phyloP scores from a whole-genome alignment of 805 yeast genomes.

The Hanseniaspora pseudoguilliermondii region DNA sequence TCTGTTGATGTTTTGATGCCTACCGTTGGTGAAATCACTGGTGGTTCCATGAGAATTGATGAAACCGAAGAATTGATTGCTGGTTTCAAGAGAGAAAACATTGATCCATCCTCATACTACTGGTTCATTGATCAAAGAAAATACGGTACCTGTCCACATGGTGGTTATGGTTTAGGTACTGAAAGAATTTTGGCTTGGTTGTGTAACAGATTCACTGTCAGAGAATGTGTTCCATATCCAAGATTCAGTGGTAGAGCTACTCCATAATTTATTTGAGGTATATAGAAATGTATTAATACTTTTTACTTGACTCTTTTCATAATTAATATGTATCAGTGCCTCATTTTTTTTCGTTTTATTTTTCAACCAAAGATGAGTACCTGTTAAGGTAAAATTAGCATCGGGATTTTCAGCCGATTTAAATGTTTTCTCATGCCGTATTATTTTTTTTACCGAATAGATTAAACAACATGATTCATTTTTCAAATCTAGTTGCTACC shows the following conservation, averaged over 20 bases:
- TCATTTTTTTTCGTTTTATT: background rate
- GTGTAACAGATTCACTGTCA: conserved; percentile 92
- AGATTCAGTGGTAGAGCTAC: conserved; percentile 96
- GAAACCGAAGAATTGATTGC: conserved; percentile 69
- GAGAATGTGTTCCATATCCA: conserved; percentile 96
- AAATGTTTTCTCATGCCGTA: too few relatives aligned
- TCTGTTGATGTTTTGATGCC: conserved; percentile 98
- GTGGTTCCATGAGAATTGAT: conserved; percentile 97
- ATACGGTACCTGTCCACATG: conserved; percentile 97
- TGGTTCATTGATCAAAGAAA: conserved; percentile 94
- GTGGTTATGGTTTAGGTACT: conserved; percentile 97
- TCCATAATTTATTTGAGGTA: conserved; percentile 41
- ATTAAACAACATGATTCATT: too few relatives aligned
- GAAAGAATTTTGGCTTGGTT: conserved; percentile 98
- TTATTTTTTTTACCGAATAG: too few relatives aligned
- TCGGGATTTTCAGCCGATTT: background rate
- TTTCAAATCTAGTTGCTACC: too few relatives aligned
- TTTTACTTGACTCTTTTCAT: too few relatives aligned
- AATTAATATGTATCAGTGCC: too few relatives aligned
- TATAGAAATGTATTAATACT: background rate
- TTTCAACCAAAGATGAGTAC: too few relatives aligned
- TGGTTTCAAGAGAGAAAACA: conserved; percentile 87
- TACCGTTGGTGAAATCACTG: conserved; percentile 95
- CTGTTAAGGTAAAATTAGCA: background rate
- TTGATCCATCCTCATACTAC: conserved; percentile 72